phyloP scores from a whole-genome alignment of 2,329 filamentous ascomycete species.

The Beauveria caledonica region DNA sequence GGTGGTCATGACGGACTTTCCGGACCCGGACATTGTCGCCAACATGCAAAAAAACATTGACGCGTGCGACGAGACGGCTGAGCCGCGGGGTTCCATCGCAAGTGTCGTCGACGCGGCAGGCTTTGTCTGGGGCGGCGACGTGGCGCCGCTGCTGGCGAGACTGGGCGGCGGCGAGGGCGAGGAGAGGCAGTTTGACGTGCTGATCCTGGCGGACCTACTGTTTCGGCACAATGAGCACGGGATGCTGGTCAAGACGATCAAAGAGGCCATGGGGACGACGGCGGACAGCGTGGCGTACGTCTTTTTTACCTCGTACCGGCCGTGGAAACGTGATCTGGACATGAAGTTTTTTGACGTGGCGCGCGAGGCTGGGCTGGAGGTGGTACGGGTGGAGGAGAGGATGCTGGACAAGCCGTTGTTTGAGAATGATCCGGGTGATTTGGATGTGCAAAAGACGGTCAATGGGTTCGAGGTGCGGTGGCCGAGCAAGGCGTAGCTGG shows the following conservation, averaged over 20 bases:
- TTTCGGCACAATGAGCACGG: slow-evolving; percentile 86
- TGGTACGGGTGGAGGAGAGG: slow-evolving; percentile 73
- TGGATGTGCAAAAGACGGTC: slow-evolving; percentile 72
- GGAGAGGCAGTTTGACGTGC: slow-evolving; percentile 57
- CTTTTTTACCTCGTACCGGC: slow-evolving; percentile 90
- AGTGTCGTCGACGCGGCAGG: slow-evolving; percentile 52
- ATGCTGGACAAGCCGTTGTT: slow-evolving; percentile 83
- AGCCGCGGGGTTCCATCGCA: slow-evolving; percentile 23
- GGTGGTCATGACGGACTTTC: slow-evolving; percentile 81
- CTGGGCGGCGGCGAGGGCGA: slow-evolving; percentile 29
- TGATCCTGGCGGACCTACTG: slow-evolving; percentile 81
- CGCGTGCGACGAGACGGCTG: slow-evolving; percentile 36
- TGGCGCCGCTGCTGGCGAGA: slow-evolving; percentile 48
- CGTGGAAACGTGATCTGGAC: slow-evolving; percentile 81
- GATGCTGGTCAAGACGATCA: slow-evolving; percentile 66
- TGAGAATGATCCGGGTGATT: slow-evolving; percentile 78
- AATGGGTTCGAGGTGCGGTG: slow-evolving; percentile 69
- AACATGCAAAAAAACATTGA: slow-evolving; percentile 73
- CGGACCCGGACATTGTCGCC: slow-evolving; percentile 71
- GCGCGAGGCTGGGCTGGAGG: slow-evolving; percentile 59
- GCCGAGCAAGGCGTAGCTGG: slow-evolving; percentile 31
- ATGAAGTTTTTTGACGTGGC: slow-evolving; percentile 78
- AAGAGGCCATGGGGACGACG: slow-evolving; percentile 52
- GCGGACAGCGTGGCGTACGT: slow-evolving; percentile 61
- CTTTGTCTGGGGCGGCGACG: slow-evolving; percentile 74